Base-by-base conservation (phyloP, 108 stramenopile species). In the Cyclotella cryptica region DNA sequence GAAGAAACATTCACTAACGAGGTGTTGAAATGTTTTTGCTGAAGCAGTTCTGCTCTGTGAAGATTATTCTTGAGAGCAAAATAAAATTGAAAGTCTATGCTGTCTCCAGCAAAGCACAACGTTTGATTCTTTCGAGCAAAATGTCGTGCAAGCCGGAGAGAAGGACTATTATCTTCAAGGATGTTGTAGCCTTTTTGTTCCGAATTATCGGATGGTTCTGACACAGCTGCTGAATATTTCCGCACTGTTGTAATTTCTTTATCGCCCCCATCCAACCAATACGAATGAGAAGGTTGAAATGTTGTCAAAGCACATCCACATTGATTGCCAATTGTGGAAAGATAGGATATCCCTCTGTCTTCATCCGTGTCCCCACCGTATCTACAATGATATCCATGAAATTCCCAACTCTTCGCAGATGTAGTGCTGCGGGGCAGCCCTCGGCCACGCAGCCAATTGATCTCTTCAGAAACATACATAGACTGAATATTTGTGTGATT, bases 231-330 rank as follows among this genome's bases (percentile, higher is more conserved):
- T 19, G 49, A 8, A 17, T 51, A 3, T 19, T 7, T 51, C 8
- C 19, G 6, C 49, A 18, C 14, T 3, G 15, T 17, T 3, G 29
- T 15, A 9, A 5, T 55, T 26, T 21, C 1, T 24, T 24, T 24
- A 24, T 55, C 24, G 55, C 24, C 22, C 24, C 24, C 22, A 55
- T 24, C 1, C 19, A 22, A 55, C 60, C 60, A 62, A 26, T 40
- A 41, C 17, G 60, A 62, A 62, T 40, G 35, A 15, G 60, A 40
- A 35, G 60, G 60, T 40, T 62, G 60, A 40, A 62, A 62, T n/a
- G 15, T 10, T 40, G 60, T 35, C 0, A 11, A 35, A 1, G 30
- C 60, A 11, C 60, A 62, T 40, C 60, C 60, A 40, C 60, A 62
- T 62, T 62, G 60, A 40, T 62, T 62, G 30, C 60, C 60, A 15